phyloP scores from a whole-genome alignment of 495 filamentous ascomycete species.

The Podospora sp. region DNA sequence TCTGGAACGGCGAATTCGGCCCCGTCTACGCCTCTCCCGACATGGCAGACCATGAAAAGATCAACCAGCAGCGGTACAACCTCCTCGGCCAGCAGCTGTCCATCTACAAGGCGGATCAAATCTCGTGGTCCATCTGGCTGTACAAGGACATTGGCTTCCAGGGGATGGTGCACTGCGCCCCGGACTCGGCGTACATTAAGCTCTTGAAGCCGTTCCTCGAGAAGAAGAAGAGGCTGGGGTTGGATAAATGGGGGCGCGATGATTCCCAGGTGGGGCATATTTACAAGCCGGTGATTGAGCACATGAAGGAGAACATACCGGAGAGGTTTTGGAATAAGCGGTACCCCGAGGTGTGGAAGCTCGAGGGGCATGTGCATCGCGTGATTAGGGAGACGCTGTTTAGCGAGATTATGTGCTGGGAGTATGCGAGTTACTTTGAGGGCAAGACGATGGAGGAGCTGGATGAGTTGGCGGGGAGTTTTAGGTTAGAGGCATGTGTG shows the following conservation, averaged over 20 bases:
- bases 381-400: slow-evolving; percentile 57
- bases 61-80: slow-evolving; percentile 56
- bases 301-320: slow-evolving; percentile 31
- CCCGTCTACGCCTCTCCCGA: slow-evolving; percentile 59
- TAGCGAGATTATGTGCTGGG: slow-evolving; percentile 53
- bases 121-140: slow-evolving; percentile 65
- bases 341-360: slow-evolving; percentile 60
- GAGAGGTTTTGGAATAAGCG: slow-evolving; percentile 38
- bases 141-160: slow-evolving; percentile 69
- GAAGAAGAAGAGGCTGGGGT: slow-evolving; percentile 55
- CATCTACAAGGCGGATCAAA: slow-evolving; percentile 59
- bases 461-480: slow-evolving; percentile 59
- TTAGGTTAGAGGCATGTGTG: slow-evolving; percentile 60
- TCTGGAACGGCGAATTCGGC: slow-evolving; percentile 70
- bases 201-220: slow-evolving; percentile 54
- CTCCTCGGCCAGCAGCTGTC: slow-evolving; percentile 58
- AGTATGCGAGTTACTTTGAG: slow-evolving; percentile 61
- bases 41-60: slow-evolving; percentile 39
- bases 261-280: slow-evolving; percentile 33
- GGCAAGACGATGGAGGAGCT: slow-evolving; percentile 57
- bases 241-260: slow-evolving; percentile 60
- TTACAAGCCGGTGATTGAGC: slow-evolving; percentile 35
- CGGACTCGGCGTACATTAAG: slow-evolving; percentile 53
- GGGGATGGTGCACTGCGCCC: slow-evolving; percentile 60
- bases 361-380: slow-evolving; percentile 58